phyloP scores from a whole-genome alignment of 129 eudicot genomes.

The Tagetes erecta region DNA sequence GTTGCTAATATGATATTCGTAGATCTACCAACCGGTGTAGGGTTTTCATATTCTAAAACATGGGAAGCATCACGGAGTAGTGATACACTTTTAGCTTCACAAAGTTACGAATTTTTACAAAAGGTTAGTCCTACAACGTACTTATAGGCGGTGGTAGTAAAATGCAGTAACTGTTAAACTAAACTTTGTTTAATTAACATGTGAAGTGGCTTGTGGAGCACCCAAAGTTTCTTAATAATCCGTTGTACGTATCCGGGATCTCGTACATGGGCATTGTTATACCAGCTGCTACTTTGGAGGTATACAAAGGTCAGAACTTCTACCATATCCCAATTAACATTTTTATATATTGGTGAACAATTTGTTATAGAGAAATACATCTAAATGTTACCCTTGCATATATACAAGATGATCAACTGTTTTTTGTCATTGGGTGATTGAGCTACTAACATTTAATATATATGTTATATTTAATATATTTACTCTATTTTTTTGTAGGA shows the following conservation, averaged over 20 bases:
- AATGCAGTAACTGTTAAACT: neutral
- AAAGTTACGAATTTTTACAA: constrained; percentile 29
- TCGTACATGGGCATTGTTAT: constrained; percentile 24
- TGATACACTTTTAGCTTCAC: constrained; percentile 28
- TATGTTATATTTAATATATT: neutral
- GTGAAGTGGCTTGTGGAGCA: constrained; percentile 29
- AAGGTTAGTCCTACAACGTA: constrained; percentile 25
- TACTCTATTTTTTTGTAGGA: constrained; percentile 11
- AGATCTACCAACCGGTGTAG: constrained; percentile 33
- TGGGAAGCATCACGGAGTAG: constrained; percentile 17
- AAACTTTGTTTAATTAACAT: neutral
- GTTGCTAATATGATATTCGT: constrained; percentile 36
- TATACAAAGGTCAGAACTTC: constrained; percentile 15
- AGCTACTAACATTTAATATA: no score
- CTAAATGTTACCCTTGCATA: no score
- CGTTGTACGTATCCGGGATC: constrained; percentile 29
- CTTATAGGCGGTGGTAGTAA: neutral
- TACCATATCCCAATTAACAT: neutral
- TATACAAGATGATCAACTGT: no score
- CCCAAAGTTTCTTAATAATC: constrained; percentile 25
- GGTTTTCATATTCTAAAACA: constrained; percentile 36
- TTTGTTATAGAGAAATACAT: no score
- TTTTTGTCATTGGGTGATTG: no score
- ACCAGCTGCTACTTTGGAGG: constrained; percentile 24
- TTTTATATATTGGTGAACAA: no score